These are phyloP conservation scores for Tanacetum coccineum DNA, from an alignment of 129 eudicot species.

Conservation along the genomic window DNA sequence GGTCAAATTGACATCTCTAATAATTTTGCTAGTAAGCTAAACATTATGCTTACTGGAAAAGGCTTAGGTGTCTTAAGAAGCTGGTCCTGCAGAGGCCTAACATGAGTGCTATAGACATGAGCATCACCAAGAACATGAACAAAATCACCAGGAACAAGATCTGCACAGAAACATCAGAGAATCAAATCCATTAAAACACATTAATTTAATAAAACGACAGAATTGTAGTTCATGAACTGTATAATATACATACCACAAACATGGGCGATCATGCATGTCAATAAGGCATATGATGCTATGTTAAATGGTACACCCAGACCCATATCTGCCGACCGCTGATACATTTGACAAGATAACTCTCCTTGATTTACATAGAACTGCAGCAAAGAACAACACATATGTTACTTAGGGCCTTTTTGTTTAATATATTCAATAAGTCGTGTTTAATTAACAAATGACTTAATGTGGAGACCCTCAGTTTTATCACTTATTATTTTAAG, in stretches of 20 bases:
- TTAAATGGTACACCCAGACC: slow-evolving; percentile 96
- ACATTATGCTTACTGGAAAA: slow-evolving; percentile 67
- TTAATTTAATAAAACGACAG: not conserved
- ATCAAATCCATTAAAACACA: not conserved
- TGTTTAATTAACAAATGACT: too few species aligned
- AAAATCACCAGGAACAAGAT: slow-evolving; percentile 91
- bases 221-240: not conserved
- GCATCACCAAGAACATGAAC: slow-evolving; percentile 85
- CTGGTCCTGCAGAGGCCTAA: slow-evolving; percentile 83
- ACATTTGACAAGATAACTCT: slow-evolving; percentile 95
- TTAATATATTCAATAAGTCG: too few species aligned
- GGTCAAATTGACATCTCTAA: not conserved
- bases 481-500: too few species aligned
- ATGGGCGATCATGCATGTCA: slow-evolving; percentile 96
- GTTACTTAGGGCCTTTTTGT: too few species aligned
- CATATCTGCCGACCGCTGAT: slow-evolving; percentile 98
- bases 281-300: slow-evolving; percentile 82
- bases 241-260: slow-evolving; percentile 71
- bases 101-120: slow-evolving; percentile 77
- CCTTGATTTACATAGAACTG: slow-evolving; percentile 93
- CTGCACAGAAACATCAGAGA: slow-evolving; percentile 32
- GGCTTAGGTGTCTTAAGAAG: slow-evolving; percentile 79
- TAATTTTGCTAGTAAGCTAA: not conserved
- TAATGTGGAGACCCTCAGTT: too few species aligned
- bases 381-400: slow-evolving; percentile 8